Evolutionary conservation across 2,329 filamentous ascomycete species (phyloP), one percentile per base, ranked within the genome.

Genomic region (Exophiala alcalophila): DNA sequence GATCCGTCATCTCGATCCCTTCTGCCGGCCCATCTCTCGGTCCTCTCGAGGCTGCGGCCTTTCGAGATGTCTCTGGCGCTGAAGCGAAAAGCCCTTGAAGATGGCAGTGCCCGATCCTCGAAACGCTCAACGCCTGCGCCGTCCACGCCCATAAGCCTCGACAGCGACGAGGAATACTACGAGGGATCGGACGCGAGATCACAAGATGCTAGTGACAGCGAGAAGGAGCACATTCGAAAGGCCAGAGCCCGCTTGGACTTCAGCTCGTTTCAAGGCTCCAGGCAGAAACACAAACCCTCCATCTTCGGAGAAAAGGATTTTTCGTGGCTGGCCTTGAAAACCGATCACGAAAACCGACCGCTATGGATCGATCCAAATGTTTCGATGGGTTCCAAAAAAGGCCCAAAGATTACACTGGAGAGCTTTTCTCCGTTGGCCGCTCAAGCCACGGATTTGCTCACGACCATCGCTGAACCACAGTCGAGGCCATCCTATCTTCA

Each of bases 391-490:
- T 58, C 55, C 7, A 73, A 83, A 32, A 86, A 85, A 61, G 89
- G 86, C 24, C 55, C 55, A 14, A 82, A 84, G 52, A 92, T 97
- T 60, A 92, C 94, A 20, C 74, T 97, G 29, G 91, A 98, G 71
- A 94, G 89, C 57, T 97, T 96, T 69, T 91, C 86, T 38, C 86
- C 90, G 2, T 73, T 92, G 43, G 89, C 91, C 44, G 78, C 84
- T 44, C 84, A 90, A 59, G 91, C 88, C 0, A 89, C 95, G 61
- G 89, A 95, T 63, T 95, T 98, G 62, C 73, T 98, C 46, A 95
- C 94, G 57, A 95, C 92, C 32, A 91, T 98, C 56, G 87, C 91
- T 50, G 91, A 98, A 68, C 92, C 91, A 12, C 74, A 91, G 46
- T 96, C 90, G 24, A 81, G 91, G 47, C 91, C 92, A 44, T 85